phyloP scores from a whole-genome alignment of 768 basidiomycete genomes.

The Lentinula boryana region DNA sequence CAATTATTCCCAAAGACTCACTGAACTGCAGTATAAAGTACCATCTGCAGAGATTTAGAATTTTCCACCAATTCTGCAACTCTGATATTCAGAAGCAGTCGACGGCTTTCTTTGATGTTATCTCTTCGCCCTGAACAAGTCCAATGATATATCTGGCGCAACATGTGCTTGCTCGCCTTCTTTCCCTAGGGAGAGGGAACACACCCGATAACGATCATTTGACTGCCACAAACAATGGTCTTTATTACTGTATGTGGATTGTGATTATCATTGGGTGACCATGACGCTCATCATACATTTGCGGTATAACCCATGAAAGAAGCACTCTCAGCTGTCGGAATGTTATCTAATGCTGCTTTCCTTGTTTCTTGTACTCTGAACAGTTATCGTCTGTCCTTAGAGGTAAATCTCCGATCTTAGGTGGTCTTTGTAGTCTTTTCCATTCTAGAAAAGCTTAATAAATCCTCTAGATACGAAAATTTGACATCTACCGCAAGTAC shows the following conservation, averaged over 20 bases:
- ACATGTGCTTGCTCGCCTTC: not conserved
- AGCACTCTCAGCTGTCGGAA: no score
- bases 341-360: not conserved
- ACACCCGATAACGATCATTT: not conserved
- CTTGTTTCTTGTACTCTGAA: not conserved
- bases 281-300: no score
- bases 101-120: not conserved
- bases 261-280: not conserved
- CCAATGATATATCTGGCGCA: not conserved
- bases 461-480: no score
- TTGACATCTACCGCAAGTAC: no score
- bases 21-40: no score
- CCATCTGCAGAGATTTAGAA: no score
- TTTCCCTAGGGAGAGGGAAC: not conserved
- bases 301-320: no score
- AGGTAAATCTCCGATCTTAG: constrained; percentile 7
- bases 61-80: not conserved
- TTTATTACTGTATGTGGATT: not conserved
- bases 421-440: constrained; percentile 3
- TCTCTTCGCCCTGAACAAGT: not conserved
- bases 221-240: not conserved
- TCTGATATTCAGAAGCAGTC: not conserved
- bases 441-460: no score
- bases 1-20: no score
- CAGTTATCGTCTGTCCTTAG: not conserved